Evolutionary conservation across 345 rosid species (phyloP).

Genomic region (Salix suchowensis): DNA sequence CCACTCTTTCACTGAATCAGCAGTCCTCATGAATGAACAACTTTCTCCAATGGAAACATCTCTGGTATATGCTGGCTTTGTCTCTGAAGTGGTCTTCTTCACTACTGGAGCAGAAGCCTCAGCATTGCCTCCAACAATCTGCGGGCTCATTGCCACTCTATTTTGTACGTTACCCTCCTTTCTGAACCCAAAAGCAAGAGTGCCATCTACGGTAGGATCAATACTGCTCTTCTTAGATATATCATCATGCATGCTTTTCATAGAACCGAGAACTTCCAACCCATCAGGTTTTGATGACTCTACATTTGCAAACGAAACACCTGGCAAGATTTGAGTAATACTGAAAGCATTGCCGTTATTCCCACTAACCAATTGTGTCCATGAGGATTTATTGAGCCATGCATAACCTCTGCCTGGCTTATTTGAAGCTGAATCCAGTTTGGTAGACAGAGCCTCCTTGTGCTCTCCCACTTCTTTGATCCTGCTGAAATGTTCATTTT

Average conservation of each 20-base stretch:
- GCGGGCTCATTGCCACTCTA: conserved; percentile 15
- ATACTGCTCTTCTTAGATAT: conserved; percentile 5
- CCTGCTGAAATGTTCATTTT: conserved; percentile 14
- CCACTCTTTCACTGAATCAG: conserved; percentile 75
- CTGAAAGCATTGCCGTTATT: conserved; percentile 46
- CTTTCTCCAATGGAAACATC: conserved; percentile 39
- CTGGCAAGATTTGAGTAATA: conserved; percentile 55
- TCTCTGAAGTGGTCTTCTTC: conserved; percentile 17
- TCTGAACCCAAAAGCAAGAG: not conserved
- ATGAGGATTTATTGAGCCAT: conserved; percentile 76
- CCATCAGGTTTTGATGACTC: conserved; percentile 12
- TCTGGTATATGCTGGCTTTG: conserved; percentile 4
- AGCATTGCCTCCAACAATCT: conserved; percentile 8
- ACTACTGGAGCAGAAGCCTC: conserved; percentile 16
- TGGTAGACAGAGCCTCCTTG: conserved; percentile 23
- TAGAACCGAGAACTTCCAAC: conserved; percentile 9
- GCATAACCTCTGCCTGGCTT: conserved; percentile 57
- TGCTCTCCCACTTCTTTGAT: conserved; percentile 8
- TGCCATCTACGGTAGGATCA: conserved; percentile 7
- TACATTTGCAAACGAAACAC: conserved; percentile 23
- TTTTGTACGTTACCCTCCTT: conserved; percentile 12
- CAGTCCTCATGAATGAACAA: conserved; percentile 70
- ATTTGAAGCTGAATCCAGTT: conserved; percentile 17
- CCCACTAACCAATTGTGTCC: conserved; percentile 72
- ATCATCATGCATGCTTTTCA: conserved; percentile 18